Evolutionary conservation across 331 rosid species (phyloP).

Genomic region (Erythrophleum ivorense): DNA sequence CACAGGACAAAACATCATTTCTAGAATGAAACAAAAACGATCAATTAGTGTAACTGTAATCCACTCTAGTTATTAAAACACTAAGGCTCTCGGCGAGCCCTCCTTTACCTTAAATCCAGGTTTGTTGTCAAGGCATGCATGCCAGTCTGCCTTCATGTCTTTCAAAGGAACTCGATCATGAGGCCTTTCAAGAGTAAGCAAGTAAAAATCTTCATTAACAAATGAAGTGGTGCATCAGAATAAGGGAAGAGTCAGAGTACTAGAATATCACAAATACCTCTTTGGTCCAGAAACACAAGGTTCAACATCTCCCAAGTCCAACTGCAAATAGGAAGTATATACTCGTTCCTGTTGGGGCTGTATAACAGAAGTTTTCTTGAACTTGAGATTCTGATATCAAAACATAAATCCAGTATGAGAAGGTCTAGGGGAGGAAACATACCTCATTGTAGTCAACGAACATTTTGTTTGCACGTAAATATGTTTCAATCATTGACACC

Average conservation of each 20-base stretch:
- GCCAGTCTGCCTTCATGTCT: conserved; percentile 45
- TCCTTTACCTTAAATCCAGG: conserved; percentile 40
- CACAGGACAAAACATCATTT: background rate
- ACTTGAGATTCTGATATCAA: conserved; percentile 27
- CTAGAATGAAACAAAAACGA: background rate
- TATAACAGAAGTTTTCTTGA: background rate
- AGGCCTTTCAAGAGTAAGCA: conserved; percentile 34
- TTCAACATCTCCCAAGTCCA: conserved; percentile 61
- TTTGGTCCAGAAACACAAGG: conserved; percentile 75
- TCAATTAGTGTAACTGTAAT: background rate
- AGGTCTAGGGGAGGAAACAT: background rate
- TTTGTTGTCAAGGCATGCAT: conserved; percentile 43
- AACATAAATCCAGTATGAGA: background rate
- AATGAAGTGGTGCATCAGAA: background rate
- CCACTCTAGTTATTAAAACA: background rate
- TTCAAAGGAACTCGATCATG: conserved; percentile 42
- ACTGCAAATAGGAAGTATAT: conserved; percentile 54
- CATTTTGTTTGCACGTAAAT: conserved; percentile 62
- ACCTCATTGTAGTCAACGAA: conserved; percentile 64
- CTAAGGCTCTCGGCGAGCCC: background rate
- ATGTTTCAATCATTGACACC: conserved; percentile 61
- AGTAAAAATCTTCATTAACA: background rate
- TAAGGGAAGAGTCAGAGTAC: background rate
- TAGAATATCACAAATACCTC: conserved; percentile 44
- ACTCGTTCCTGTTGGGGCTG: conserved; percentile 58